These are phyloP conservation scores for Phytophthora colocasiae DNA, from an alignment of 352 stramenopile species.

Conservation along the genomic window DNA sequence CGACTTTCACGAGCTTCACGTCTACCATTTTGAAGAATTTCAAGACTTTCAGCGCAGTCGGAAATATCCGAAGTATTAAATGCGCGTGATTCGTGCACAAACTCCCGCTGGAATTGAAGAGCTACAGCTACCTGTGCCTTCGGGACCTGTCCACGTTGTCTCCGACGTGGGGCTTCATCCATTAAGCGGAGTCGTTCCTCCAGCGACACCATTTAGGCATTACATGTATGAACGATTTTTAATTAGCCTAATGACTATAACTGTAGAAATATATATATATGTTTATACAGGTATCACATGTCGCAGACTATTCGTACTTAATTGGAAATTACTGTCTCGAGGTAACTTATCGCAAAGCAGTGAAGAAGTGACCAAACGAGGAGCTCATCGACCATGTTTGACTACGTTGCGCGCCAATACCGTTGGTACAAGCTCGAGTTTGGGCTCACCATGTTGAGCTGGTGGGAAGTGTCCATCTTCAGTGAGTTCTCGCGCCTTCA, in stretches of 20 bases:
- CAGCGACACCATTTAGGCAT: conserved; percentile 26
- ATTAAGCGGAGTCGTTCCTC: conserved; percentile 60
- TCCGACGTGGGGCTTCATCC: conserved; percentile 42
- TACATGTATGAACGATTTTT: too few species aligned
- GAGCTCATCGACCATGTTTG: conserved; percentile 52
- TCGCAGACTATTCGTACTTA: not conserved
- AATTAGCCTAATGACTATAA: conserved; percentile 8
- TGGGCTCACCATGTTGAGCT: conserved; percentile 83
- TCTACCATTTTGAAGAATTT: conserved; percentile 48
- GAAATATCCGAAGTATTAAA: conserved; percentile 59
- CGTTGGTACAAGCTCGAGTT: conserved; percentile 91
- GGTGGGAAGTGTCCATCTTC: conserved; percentile 85
- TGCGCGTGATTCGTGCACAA: conserved; percentile 36
- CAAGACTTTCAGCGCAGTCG: conserved; percentile 61
- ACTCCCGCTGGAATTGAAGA: conserved; percentile 54
- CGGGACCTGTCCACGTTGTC: conserved; percentile 60
- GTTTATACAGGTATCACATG: conserved; percentile 1
- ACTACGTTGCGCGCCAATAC: conserved; percentile 72
- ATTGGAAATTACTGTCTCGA: not conserved
- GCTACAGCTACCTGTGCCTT: conserved; percentile 47
- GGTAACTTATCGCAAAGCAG: too few species aligned
- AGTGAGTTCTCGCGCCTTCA: conserved; percentile 52
- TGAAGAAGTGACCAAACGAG: conserved; percentile 11
- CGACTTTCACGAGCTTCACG: conserved; percentile 60
- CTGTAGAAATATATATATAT: conserved; percentile 4